A percentile compares a stretch with the other conserved stretches of the same genome.
phyloP scores from a whole-genome alignment of 805 yeast genomes.

The Cyberlindnera galapagoensis region DNA sequence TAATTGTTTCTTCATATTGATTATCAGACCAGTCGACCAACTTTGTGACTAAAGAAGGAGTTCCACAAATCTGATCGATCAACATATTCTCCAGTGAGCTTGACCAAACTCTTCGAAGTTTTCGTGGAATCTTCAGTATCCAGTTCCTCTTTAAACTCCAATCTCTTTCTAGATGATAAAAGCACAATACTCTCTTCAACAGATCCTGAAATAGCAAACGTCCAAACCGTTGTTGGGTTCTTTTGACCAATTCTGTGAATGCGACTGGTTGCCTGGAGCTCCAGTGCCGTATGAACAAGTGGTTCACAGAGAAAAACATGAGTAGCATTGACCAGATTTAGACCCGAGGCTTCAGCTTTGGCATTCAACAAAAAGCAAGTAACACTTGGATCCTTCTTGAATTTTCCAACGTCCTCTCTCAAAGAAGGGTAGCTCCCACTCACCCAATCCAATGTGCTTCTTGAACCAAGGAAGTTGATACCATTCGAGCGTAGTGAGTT shows the following conservation, averaged over 20 bases:
- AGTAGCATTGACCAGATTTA: slow-evolving; percentile 85
- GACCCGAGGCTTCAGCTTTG: slow-evolving; percentile 81
- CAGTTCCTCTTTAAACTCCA: slow-evolving; percentile 31
- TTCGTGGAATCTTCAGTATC: slow-evolving; percentile 53
- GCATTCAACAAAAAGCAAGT: slow-evolving; percentile 86
- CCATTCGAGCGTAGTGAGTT: slow-evolving; percentile 56
- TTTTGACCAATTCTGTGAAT: slow-evolving; percentile 91
- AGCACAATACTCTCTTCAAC: slow-evolving; percentile 84
- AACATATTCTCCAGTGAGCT: slow-evolving; percentile 52
- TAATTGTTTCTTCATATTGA: too few relatives aligned
- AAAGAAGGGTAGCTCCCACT: slow-evolving; percentile 1
- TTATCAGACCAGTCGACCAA: slow-evolving; percentile 11
- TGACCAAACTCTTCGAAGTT: slow-evolving; percentile 43
- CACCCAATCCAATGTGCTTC: slow-evolving; percentile 12
- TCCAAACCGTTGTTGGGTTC: slow-evolving; percentile 81
- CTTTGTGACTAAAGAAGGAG: slow-evolving; percentile 39
- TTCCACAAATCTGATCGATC: slow-evolving; percentile 55
- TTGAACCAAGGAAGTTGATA: slow-evolving; percentile 51
- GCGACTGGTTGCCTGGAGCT: slow-evolving; percentile 86
- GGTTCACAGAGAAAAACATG: slow-evolving; percentile 94
- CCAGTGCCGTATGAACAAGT: slow-evolving; percentile 77
- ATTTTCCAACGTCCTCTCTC: slow-evolving; percentile 41
- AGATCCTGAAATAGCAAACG: slow-evolving; percentile 74
- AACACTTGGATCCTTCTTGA: slow-evolving; percentile 52
- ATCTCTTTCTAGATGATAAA: slow-evolving; percentile 56